A percentile compares a stretch with the other conserved stretches of the same genome.
phyloP scores from a whole-genome alignment of 2,329 filamentous ascomycete species.

The Colletotrichum chlorophyti region DNA sequence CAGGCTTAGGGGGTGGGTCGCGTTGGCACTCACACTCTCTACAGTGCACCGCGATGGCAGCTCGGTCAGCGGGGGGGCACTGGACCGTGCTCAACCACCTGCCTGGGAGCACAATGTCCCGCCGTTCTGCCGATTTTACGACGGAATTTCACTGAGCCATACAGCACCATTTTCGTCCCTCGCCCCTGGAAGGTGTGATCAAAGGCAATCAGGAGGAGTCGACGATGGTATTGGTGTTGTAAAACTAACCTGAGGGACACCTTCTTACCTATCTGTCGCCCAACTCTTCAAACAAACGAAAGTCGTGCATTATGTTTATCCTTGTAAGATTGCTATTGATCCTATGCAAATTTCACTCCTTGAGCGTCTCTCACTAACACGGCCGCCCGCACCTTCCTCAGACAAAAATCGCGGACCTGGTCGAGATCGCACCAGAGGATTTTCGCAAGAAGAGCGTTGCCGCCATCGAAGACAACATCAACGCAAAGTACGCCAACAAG shows the following conservation, averaged over 20 bases:
- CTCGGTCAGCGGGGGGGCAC: constrained; percentile 21
- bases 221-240: neutral
- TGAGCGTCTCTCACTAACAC: constrained; percentile 22
- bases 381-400: constrained; percentile 48
- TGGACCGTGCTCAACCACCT: neutral
- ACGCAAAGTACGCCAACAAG: constrained; percentile 95
- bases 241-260: neutral
- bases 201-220: neutral
- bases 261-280: neutral
- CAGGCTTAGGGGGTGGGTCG: neutral
- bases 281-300: neutral
- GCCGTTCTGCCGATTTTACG: constrained; percentile 20
- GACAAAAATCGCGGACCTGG: constrained; percentile 94
- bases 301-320: constrained; percentile 53
- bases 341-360: neutral
- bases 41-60: too few relatives aligned
- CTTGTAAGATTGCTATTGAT: constrained; percentile 47
- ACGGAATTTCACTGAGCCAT: neutral
- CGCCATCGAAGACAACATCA: constrained; percentile 95
- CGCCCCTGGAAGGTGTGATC: too few relatives aligned
- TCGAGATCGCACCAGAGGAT: constrained; percentile 89
- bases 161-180: neutral
- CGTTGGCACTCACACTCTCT: too few relatives aligned
- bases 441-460: constrained; percentile 83
- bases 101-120: constrained; percentile 5